phyloP scores from a whole-genome alignment of 2,329 filamentous ascomycete species.

The Mariannaea elegans region DNA sequence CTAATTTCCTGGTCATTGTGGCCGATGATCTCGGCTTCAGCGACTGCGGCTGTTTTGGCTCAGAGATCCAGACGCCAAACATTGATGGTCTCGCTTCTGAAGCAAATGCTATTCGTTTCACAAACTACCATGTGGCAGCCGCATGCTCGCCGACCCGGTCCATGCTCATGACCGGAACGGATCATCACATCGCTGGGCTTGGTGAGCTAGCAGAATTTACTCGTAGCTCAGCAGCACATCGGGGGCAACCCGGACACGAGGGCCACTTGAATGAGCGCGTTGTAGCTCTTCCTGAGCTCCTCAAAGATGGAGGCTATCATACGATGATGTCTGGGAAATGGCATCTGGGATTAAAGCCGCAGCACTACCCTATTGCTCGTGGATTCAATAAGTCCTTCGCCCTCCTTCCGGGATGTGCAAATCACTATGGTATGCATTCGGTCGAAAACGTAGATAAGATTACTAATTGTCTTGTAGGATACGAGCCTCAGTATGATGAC shows the following conservation, averaged over 20 bases:
- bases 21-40: constrained; percentile 42
- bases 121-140: constrained; percentile 66
- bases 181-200: constrained; percentile 63
- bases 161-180: constrained; percentile 69
- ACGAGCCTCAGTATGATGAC: constrained; percentile 28
- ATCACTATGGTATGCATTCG: constrained; percentile 45
- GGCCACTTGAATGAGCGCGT: constrained; percentile 58
- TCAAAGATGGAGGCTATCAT: constrained; percentile 64
- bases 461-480: constrained; percentile 13
- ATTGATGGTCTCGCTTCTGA: constrained; percentile 60
- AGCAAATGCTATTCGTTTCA: constrained; percentile 54
- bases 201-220: constrained; percentile 61
- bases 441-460: neutral
- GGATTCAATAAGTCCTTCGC: constrained; percentile 69
- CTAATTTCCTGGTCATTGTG: constrained; percentile 42
- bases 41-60: constrained; percentile 54
- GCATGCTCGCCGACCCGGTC: constrained; percentile 66
- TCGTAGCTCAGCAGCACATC: neutral
- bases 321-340: constrained; percentile 67
- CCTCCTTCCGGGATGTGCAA: constrained; percentile 67
- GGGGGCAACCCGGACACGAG: constrained; percentile 7
- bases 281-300: constrained; percentile 61
- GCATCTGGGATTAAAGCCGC: constrained; percentile 43
- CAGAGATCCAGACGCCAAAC: constrained; percentile 65
- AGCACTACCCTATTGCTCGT: constrained; percentile 9